These are phyloP conservation scores for Prunus persica DNA, from an alignment of 306 rosid genomes.

Conservation along the genomic window DNA sequence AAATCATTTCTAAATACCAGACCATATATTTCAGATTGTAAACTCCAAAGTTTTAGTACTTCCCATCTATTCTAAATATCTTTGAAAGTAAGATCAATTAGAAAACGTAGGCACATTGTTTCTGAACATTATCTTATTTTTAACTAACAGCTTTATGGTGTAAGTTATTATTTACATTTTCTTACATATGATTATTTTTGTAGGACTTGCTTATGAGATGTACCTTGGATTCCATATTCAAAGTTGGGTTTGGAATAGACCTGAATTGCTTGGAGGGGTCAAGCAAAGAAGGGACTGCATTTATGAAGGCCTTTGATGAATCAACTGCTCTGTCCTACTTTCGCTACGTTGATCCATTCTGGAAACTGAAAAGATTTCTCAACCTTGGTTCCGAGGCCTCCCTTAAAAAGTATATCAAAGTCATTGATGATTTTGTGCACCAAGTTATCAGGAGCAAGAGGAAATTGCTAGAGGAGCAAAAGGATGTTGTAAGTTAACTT, in stretches of 20 bases:
- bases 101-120: no score
- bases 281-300: conserved; percentile 49
- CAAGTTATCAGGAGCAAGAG: conserved; percentile 44
- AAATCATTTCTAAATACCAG: no score
- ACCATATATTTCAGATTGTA: no score
- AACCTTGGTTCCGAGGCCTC: conserved; percentile 68
- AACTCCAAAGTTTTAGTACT: no score
- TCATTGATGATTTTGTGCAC: conserved; percentile 49
- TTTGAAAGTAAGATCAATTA: no score
- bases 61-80: no score
- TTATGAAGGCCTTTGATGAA: conserved; percentile 77
- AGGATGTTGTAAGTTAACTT: conserved; percentile 40
- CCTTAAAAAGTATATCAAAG: conserved; percentile 46
- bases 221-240: conserved; percentile 79
- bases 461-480: conserved; percentile 26
- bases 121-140: no score
- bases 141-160: background rate
- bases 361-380: conserved; percentile 62
- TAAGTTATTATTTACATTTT: background rate
- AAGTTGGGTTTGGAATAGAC: conserved; percentile 86
- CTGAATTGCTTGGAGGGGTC: conserved; percentile 68
- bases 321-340: conserved; percentile 52
- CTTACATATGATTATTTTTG: background rate
- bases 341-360: conserved; percentile 72
- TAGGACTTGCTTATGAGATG: conserved; percentile 70